A percentile compares a stretch with the other conserved stretches of the same genome.
phyloP scores from a whole-genome alignment of 108 stramenopile genomes.

The Aurantiochytrium sp. region DNA sequence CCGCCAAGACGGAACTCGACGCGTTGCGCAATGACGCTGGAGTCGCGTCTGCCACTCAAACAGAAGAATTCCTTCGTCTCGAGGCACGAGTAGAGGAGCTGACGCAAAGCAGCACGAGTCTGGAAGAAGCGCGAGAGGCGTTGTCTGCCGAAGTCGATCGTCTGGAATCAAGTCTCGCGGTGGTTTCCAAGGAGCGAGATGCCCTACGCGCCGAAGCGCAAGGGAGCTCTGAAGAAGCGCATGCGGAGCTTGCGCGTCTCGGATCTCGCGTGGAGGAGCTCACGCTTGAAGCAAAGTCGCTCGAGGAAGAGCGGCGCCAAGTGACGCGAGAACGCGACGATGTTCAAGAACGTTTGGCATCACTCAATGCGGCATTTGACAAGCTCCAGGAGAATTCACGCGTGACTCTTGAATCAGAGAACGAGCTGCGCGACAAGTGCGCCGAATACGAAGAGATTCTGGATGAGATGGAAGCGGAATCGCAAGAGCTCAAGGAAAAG shows the following conservation, averaged over 20 bases:
- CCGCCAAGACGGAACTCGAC: too few species aligned
- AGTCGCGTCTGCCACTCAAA: too few species aligned
- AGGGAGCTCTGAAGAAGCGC: neutral
- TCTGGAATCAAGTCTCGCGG: too few species aligned
- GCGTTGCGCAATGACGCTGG: too few species aligned
- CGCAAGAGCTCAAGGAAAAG: neutral
- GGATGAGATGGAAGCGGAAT: neutral
- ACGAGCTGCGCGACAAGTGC: neutral
- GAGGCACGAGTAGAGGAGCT: too few species aligned
- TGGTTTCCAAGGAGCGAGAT: neutral
- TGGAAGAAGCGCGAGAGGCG: too few species aligned
- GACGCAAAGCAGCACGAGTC: too few species aligned
- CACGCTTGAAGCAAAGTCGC: neutral
- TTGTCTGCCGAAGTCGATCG: too few species aligned
- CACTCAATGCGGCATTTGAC: neutral
- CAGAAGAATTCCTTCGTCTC: too few species aligned
- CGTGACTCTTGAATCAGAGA: neutral
- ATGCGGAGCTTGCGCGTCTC: neutral
- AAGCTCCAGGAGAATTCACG: neutral
- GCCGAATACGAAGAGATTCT: neutral
- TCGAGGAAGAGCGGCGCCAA: neutral
- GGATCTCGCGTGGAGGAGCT: neutral
- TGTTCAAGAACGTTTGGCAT: neutral
- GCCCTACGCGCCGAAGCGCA: neutral
- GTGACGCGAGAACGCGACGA: neutral